Base-by-base conservation (phyloP, 768 basidiomycete genomes). In the Podaxis sp. region DNA sequence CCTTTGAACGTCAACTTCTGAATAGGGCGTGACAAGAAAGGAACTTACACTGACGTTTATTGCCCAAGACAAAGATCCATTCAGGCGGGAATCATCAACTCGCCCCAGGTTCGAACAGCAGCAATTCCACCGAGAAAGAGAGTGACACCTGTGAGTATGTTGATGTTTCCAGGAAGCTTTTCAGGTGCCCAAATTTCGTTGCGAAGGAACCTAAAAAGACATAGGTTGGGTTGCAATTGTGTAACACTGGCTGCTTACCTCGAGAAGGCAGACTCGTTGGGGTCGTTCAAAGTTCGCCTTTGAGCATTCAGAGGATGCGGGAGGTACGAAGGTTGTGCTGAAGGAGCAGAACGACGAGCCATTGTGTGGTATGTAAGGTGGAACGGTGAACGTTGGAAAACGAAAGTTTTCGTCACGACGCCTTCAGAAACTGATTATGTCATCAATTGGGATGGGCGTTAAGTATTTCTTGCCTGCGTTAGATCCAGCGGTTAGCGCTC, bases 101-200 rank as follows among this genome's bases (percentile, higher is more conserved):
- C 90, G 11, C 93, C 93, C 83, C 89, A 96, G 46, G 84, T 84
- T 72, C 91, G 86, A 15, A 88, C 85, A 13, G 79, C 85, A 49
- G 87, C 73, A 61, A 94, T 86, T 2, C 90, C 90, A 30, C 84
- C 89, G 26, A 85, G 75, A 68, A 93, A 94, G 64, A 92, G 75
- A 5, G 81, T 78, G 6, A 88, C 75, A 19, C 88, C 88, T 7
- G 87, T 84, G 51, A 87, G 68, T 64, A 93, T 83, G 70, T 81
- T 90, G 70, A 92, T 68, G 71, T 93, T 94, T 63, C 92, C 92
- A 12, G 82, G 77, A 15, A 88, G 68, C 73, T 93, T 92, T 66
- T 93, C 90, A 9, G 88, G 87, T 54, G 89, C 82, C 62, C 82
- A 82, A 24, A 93, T 78, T 76, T 93, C 85, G 54, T 85, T 85